A percentile compares a stretch with the other conserved stretches of the same genome.
phyloP scores from a whole-genome alignment of 2,329 filamentous ascomycete genomes.

The Neonectria hederae region DNA sequence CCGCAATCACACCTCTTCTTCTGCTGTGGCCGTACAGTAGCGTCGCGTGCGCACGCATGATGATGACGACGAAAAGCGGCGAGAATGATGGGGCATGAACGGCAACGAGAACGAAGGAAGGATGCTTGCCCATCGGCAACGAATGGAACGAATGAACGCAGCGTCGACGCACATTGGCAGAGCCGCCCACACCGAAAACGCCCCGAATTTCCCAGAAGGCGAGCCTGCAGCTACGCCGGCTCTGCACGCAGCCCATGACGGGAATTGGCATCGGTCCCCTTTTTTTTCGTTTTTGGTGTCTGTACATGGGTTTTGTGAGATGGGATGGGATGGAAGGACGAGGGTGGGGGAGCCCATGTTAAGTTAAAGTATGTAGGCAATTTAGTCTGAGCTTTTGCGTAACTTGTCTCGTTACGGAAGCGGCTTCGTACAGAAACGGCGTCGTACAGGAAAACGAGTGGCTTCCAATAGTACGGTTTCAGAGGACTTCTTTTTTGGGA shows the following conservation, averaged over 20 bases:
- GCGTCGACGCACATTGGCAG: background rate
- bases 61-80: background rate
- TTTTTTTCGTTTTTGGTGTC: conserved; percentile 15
- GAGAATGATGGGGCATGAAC: too few species aligned
- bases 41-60: too few species aligned
- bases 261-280: conserved; percentile 2
- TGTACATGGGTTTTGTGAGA: conserved; percentile 21
- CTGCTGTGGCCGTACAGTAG: background rate
- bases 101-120: background rate
- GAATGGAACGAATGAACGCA: background rate
- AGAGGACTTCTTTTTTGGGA: background rate
- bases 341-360: background rate
- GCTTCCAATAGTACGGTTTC: too few species aligned
- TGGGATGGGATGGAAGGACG: conserved; percentile 1
- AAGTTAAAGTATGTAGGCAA: too few species aligned
- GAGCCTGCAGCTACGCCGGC: conserved; percentile 9
- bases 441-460: background rate
- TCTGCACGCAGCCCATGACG: conserved; percentile 4
- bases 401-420: background rate
- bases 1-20: background rate
- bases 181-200: background rate
- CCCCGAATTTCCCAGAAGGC: conserved; percentile 14
- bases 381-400: too few species aligned
- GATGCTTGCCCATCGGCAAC: too few species aligned
- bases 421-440: background rate